Percentiles rank a stretch among this genome's conserved stretches.
phyloP scores from a whole-genome alignment of 805 yeast genomes.

The Myxozyma neotropica region DNA sequence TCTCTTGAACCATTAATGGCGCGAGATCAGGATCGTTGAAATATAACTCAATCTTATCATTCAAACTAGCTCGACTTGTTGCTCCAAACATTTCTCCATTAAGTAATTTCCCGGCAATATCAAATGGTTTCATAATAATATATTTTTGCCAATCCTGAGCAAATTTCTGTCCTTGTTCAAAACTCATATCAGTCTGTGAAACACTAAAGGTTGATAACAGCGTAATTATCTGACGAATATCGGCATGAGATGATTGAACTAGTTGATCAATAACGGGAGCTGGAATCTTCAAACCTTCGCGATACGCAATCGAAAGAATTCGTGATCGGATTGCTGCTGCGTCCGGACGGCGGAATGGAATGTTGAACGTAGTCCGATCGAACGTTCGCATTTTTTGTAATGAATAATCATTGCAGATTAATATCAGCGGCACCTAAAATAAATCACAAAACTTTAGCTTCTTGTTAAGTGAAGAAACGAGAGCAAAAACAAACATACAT shows the following conservation, averaged over 20 bases:
- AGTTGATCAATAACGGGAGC: slow-evolving; percentile 80
- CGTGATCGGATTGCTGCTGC: slow-evolving; percentile 80
- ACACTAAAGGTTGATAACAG: slow-evolving; percentile 80
- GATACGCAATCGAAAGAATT: slow-evolving; percentile 82
- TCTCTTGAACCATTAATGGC: slow-evolving; percentile 95
- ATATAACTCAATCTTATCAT: slow-evolving; percentile 83
- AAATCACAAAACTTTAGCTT: background rate
- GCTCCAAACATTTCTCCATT: slow-evolving; percentile 61
- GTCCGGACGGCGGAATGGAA: slow-evolving; percentile 87
- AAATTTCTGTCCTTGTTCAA: slow-evolving; percentile 56
- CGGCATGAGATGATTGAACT: slow-evolving; percentile 82
- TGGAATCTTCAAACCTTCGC: slow-evolving; percentile 80
- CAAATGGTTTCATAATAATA: slow-evolving; percentile 89
- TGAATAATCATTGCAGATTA: slow-evolving; percentile 90
- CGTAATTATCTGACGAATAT: slow-evolving; percentile 92
- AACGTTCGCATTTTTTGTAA: slow-evolving; percentile 96
- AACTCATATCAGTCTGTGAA: slow-evolving; percentile 62
- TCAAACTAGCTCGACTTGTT: slow-evolving; percentile 57
- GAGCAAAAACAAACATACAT: slow-evolving; percentile 35
- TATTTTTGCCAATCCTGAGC: slow-evolving; percentile 79
- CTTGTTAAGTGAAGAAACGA: background rate
- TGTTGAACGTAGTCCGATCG: slow-evolving; percentile 75
- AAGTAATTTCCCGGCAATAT: slow-evolving; percentile 71
- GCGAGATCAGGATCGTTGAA: slow-evolving; percentile 94
- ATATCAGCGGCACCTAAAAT: slow-evolving; percentile 79